Base-by-base conservation (phyloP, 140 eudicot species). In the Flaveria floridana region DNA sequence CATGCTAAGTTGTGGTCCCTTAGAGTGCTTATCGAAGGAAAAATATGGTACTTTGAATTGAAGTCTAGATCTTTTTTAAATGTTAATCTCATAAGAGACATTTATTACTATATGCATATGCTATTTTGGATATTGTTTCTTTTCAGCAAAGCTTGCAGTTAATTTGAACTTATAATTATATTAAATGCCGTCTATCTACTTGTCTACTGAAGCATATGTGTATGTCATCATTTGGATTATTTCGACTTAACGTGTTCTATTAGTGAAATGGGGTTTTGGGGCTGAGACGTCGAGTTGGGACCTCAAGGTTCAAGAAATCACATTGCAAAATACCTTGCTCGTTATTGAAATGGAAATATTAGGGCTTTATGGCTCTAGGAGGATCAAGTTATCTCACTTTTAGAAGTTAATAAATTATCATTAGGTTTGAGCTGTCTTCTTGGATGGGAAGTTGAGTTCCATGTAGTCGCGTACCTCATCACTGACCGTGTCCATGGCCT, bases 51-150 rank as follows among this genome's bases (percentile, higher is more conserved):
- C 82, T 79, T 46, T 67, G 73, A 80, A 69, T 67, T 83, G 84
- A 77, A 79, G 78, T 73, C 66, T 79, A 82, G 89, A 81, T 87
- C 74, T 62, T 81, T 80, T 73, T 65, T 79, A 42, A 84, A 68
- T 86, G 82, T 80, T 79, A 30, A 47, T 82, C 50, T 67, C 77
- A 73, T 79, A 65, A 72, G 73, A 75, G 65, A 78, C 73, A 48
- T 76, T 50, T 76, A 63, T 74, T 61, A 76, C 50, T 51, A 41
- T 76, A 80, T 80, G 80, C 85, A 51, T 73, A 59, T 73, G 51
- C 73, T 80, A 53, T 46, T 46, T 52, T 70, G 83, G 76, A 76
- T 53, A 71, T 41, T 79, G 68, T 79, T 79, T 75, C 74, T 19
- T 50, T 73, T 69, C 68, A 25, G 73, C 80, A 80, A 73, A 77